These are phyloP conservation scores for Pythium periplocum DNA, from an alignment of 352 stramenopile genomes.

Conservation along the genomic window DNA sequence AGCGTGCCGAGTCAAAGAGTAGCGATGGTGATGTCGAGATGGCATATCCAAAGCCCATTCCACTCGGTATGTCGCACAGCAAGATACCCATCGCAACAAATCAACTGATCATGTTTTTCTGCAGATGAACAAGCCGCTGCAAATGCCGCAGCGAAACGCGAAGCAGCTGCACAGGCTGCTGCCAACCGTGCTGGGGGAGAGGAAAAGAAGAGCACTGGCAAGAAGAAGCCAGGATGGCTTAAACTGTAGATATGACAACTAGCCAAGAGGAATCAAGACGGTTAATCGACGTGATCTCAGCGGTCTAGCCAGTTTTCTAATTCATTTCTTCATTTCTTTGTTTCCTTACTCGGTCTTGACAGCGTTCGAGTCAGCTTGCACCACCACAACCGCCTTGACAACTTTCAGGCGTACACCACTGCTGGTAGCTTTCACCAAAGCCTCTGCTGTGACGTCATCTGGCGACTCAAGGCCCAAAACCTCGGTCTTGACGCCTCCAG, in stretches of 20 bases:
- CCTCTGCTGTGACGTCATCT: no score
- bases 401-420: slow-evolving; percentile 15
- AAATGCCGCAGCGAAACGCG: slow-evolving; percentile 10
- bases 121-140: slow-evolving; percentile 10
- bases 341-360: no score
- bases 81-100: neutral
- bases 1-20: slow-evolving; percentile 39
- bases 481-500: slow-evolving; percentile 14
- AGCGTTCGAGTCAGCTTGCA: no score
- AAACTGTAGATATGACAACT: slow-evolving; percentile 39
- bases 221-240: slow-evolving; percentile 72
- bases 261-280: neutral
- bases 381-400: neutral
- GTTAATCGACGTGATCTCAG: no score
- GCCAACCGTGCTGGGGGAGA: slow-evolving; percentile 23
- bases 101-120: neutral
- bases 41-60: slow-evolving; percentile 41
- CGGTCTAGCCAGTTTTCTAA: no score
- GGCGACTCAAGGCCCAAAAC: slow-evolving; percentile 14
- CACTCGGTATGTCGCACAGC: slow-evolving; percentile 22
- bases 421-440: no score
- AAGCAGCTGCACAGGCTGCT: slow-evolving; percentile 19
- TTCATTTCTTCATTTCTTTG: no score
- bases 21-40: slow-evolving; percentile 16
- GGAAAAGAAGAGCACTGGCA: slow-evolving; percentile 24